A percentile compares a stretch with the other conserved stretches of the same genome.
These are phyloP conservation scores for Penicillium freii DNA, from an alignment of 2,329 filamentous ascomycete species.

Conservation along the genomic window DNA sequence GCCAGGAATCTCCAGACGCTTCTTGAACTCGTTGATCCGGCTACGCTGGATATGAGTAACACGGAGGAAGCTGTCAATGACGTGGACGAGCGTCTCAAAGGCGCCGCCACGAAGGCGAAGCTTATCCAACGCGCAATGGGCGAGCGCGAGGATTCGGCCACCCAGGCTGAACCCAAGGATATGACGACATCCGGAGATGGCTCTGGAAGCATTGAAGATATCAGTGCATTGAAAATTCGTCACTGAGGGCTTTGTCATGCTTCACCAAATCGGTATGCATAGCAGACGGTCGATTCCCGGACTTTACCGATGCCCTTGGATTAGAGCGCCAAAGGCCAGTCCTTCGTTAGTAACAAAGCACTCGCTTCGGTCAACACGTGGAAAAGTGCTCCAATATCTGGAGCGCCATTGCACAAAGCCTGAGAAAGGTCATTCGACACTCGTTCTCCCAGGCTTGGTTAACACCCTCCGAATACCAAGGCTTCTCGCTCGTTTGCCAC, in stretches of 20 bases:
- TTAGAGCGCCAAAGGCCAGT: neutral
- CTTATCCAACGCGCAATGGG: slow-evolving; percentile 72
- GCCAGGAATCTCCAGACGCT: slow-evolving; percentile 73
- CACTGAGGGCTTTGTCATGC: slow-evolving; percentile 26
- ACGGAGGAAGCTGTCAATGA: slow-evolving; percentile 86
- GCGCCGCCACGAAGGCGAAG: slow-evolving; percentile 78
- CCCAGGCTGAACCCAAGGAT: slow-evolving; percentile 32
- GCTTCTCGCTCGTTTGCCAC: neutral
- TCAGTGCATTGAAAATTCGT: slow-evolving; percentile 43
- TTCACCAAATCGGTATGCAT: neutral
- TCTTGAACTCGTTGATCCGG: slow-evolving; percentile 74
- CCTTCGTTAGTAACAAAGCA: neutral
- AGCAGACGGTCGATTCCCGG: neutral
- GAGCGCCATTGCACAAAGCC: neutral
- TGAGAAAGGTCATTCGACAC: neutral
- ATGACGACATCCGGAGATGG: slow-evolving; percentile 33
- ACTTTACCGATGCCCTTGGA: neutral
- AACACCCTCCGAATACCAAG: neutral
- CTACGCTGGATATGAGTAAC: slow-evolving; percentile 75
- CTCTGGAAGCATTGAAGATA: slow-evolving; percentile 49
- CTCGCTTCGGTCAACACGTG: neutral
- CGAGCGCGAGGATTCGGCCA: slow-evolving; percentile 40
- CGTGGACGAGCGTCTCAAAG: slow-evolving; percentile 83
- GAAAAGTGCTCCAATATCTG: neutral
- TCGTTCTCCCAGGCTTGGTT: neutral